Percentiles rank a stretch among this genome's conserved stretches.
phyloP scores from a whole-genome alignment of 1,284 basidiomycete genomes.

The Cerioporus squamosus region DNA sequence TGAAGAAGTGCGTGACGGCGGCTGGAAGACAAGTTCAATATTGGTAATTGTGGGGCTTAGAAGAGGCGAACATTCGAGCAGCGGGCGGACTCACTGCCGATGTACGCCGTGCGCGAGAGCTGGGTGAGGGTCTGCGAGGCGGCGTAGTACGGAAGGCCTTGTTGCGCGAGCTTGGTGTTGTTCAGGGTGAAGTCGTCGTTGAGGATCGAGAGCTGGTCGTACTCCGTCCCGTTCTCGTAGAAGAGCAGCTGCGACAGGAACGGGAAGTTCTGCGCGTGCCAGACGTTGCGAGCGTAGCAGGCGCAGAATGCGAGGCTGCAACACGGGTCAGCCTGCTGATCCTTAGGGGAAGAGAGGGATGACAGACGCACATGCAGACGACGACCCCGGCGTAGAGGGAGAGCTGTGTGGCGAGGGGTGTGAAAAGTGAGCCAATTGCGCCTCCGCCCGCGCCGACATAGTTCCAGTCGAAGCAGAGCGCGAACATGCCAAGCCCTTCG shows the following conservation, averaged over 20 bases:
- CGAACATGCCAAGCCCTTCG: slow-evolving; percentile 52
- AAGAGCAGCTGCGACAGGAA: slow-evolving; percentile 49
- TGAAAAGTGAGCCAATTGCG: slow-evolving; percentile 39
- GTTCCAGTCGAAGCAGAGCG: slow-evolving; percentile 62
- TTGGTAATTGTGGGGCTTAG: no score
- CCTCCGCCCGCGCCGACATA: slow-evolving; percentile 47
- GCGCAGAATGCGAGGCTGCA: slow-evolving; percentile 17
- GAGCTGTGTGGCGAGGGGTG: slow-evolving; percentile 42
- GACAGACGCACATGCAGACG: slow-evolving; percentile 28
- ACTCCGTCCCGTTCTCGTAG: slow-evolving; percentile 42
- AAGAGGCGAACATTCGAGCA: no score
- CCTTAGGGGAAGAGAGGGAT: not conserved
- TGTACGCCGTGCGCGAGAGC: slow-evolving; percentile 18
- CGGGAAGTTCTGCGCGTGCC: slow-evolving; percentile 43
- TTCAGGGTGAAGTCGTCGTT: slow-evolving; percentile 37
- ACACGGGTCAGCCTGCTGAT: no score
- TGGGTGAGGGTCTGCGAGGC: slow-evolving; percentile 19
- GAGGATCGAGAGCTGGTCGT: slow-evolving; percentile 44
- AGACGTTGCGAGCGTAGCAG: slow-evolving; percentile 36
- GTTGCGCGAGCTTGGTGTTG: slow-evolving; percentile 29
- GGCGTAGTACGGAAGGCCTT: slow-evolving; percentile 22
- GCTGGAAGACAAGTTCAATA: slow-evolving; percentile 1
- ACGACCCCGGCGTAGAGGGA: slow-evolving; percentile 37
- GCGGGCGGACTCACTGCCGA: not conserved
- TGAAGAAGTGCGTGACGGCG: slow-evolving; percentile 30